Evolutionary conservation across 2,329 filamentous ascomycete species (phyloP).

Genomic region (Pestalotiopsis sp.): DNA sequence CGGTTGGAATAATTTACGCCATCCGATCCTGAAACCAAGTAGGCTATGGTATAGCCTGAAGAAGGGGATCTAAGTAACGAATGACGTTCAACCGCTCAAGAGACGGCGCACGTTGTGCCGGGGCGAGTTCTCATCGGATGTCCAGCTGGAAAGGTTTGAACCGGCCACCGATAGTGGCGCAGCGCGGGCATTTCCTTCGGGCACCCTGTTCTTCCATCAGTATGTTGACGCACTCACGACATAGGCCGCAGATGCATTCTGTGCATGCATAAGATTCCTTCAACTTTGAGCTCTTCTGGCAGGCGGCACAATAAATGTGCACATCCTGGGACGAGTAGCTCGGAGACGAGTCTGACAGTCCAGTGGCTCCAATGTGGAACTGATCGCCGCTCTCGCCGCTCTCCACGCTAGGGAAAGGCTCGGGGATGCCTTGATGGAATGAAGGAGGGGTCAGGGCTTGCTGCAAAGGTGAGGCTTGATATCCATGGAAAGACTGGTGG

Average conservation of each 20-base stretch:
- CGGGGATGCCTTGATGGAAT: conserved; percentile 67
- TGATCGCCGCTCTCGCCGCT: conserved; percentile 73
- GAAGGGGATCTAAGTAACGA: conserved; percentile 13
- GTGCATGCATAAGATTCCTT: conserved; percentile 92
- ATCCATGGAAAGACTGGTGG: conserved; percentile 65
- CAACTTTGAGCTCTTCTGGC: conserved; percentile 75
- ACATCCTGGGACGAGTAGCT: conserved; percentile 75
- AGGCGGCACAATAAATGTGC: conserved; percentile 92
- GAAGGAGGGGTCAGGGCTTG: conserved; percentile 86
- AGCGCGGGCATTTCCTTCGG: conserved; percentile 76
- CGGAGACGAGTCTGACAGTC: conserved; percentile 71
- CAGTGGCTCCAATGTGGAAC: conserved; percentile 70
- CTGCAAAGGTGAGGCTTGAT: conserved; percentile 88
- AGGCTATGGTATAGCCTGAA: conserved; percentile 13
- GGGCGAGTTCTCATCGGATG: conserved; percentile 59
- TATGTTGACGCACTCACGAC: conserved; percentile 83
- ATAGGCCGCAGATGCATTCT: conserved; percentile 93
- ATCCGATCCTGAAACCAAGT: conserved; percentile 7
- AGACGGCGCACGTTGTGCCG: conserved; percentile 13
- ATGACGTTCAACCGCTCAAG: conserved; percentile 14
- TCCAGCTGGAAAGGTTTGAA: conserved; percentile 88
- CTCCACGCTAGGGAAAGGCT: conserved; percentile 90
- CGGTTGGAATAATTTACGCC: conserved; percentile 3
- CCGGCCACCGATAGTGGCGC: conserved; percentile 75
- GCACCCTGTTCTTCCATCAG: conserved; percentile 77